Evolutionary conservation across 495 filamentous ascomycete genomes (phyloP).

Genomic region (Xanthoparmelia taractica): DNA sequence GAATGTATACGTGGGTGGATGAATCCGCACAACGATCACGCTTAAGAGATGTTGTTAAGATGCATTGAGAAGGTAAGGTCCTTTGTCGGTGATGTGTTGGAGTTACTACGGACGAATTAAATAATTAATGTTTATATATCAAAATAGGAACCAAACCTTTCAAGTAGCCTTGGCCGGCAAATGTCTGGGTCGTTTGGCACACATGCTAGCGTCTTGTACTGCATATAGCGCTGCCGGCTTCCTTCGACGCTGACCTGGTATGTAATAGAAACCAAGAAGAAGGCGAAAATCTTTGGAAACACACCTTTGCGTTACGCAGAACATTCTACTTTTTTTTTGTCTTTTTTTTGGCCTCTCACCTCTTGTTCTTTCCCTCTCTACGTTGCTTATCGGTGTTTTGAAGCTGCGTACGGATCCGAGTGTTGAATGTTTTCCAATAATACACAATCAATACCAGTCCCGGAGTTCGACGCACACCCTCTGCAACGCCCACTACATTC

Average conservation of each 20-base stretch:
- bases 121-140: neutral
- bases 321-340: neutral
- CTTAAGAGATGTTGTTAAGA: no score
- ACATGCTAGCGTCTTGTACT: slow-evolving; percentile 1
- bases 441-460: no score
- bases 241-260: neutral
- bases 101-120: neutral
- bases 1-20: neutral
- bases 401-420: neutral
- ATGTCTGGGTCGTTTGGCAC: neutral
- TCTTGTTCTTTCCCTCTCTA: neutral
- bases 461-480: no score
- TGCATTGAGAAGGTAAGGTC: neutral
- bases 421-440: neutral
- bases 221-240: neutral
- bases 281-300: neutral
- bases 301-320: neutral
- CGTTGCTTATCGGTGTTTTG: no score
- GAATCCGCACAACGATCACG: no score
- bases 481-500: no score
- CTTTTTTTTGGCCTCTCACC: neutral
- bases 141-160: no score
- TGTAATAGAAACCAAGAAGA: neutral
- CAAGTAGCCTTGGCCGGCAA: neutral
- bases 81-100: neutral